Conservation (phyloP, 495 filamentous ascomycete species). For the Penicillium waksmanii region DNA sequence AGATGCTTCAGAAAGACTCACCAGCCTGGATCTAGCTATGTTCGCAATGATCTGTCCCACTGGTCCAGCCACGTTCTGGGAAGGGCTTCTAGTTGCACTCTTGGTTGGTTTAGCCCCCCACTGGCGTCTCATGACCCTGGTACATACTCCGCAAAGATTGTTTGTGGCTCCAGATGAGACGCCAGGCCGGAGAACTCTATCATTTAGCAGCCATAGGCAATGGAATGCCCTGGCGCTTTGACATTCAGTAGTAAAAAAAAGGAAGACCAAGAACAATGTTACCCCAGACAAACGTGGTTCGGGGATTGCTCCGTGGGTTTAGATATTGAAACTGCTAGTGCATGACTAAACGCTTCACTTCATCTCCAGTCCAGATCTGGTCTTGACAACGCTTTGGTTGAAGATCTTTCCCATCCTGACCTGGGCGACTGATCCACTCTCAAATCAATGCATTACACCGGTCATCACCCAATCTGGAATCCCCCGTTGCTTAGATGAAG, state of each 20-base stretch:
- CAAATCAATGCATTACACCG: slow-evolving; percentile 27
- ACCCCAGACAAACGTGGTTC: slow-evolving; percentile 19
- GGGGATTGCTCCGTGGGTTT: slow-evolving; percentile 33
- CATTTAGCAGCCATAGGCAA: background rate
- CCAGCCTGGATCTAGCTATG: background rate
- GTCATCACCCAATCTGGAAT: slow-evolving; percentile 23
- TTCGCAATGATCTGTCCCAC: background rate
- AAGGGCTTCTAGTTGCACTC: slow-evolving; percentile 11
- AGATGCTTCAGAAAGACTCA: slow-evolving; percentile 21
- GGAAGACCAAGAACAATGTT: background rate
- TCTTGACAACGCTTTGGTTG: slow-evolving; percentile 7
- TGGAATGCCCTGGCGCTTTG: background rate
- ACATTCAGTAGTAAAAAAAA: background rate
- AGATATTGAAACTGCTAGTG: slow-evolving; percentile 21
- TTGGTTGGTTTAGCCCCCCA: slow-evolving; percentile 15
- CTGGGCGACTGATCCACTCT: slow-evolving; percentile 18
- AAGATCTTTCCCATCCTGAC: slow-evolving; percentile 28
- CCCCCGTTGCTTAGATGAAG: slow-evolving; percentile 17
- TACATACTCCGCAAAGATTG: slow-evolving; percentile 1
- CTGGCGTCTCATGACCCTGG: slow-evolving; percentile 19
- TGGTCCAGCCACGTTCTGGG: slow-evolving; percentile 13
- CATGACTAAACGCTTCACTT: slow-evolving; percentile 13
- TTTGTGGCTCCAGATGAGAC: background rate
- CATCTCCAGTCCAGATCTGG: background rate
- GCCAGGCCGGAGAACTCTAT: background rate